phyloP scores from a whole-genome alignment of 31 red algal genomes.

The Porphyra umbilicalis region DNA sequence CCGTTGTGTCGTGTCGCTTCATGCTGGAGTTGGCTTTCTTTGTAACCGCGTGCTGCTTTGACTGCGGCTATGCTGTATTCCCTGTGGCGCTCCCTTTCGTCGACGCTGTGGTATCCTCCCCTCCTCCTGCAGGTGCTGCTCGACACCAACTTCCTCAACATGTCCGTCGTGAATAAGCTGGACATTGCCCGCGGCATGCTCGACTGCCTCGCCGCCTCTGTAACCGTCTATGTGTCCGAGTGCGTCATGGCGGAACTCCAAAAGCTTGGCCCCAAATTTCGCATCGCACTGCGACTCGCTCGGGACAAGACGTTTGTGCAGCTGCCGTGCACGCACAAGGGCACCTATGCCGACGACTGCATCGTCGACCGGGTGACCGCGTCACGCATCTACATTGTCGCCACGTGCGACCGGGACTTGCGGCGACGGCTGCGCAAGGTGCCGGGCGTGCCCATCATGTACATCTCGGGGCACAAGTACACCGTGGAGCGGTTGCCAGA shows the following conservation, averaged over 20 bases:
- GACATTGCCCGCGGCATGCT: constrained; percentile 70
- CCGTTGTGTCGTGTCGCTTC: too few relatives aligned
- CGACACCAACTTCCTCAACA: constrained; percentile 99
- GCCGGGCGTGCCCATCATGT: constrained; percentile 97
- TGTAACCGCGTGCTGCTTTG: too few relatives aligned
- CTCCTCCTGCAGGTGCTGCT: constrained; percentile 28
- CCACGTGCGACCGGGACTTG: constrained; percentile 90
- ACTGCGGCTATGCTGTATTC: too few relatives aligned
- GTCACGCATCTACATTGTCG: constrained; percentile 85
- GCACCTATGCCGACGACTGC: constrained; percentile 97
- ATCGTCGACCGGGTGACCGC: constrained; percentile 67
- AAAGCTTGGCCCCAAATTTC: constrained; percentile 90
- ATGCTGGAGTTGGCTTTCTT: too few relatives aligned
- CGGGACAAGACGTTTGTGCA: constrained; percentile 66
- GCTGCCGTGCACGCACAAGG: constrained; percentile 79
- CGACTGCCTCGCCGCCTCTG: constrained; percentile 79
- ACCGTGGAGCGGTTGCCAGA: constrained; percentile 87
- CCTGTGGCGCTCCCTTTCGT: too few relatives aligned
- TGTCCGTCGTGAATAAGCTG: constrained; percentile 84
- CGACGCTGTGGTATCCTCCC: too few relatives aligned
- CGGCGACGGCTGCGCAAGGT: constrained; percentile 84
- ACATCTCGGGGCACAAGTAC: constrained; percentile 83
- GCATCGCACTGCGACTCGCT: constrained; percentile 73
- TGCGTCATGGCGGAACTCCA: constrained; percentile 95
- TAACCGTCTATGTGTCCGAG: constrained; percentile 72